These are phyloP conservation scores for Claviceps sp. DNA, from an alignment of 2,329 filamentous ascomycete genomes.

Conservation along the genomic window DNA sequence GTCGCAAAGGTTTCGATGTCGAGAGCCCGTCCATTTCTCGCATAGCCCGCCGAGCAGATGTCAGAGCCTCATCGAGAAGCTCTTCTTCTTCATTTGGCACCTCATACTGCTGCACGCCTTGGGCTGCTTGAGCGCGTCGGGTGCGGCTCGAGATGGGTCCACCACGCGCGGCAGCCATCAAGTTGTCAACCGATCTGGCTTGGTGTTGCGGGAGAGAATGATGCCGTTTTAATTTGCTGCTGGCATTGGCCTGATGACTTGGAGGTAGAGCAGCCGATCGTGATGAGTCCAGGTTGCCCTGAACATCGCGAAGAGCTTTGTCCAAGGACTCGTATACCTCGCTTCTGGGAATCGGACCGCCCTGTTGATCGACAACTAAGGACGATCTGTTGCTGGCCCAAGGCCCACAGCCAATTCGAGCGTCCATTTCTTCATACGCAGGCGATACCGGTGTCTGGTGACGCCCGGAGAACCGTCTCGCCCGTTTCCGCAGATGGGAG, in stretches of 20 bases:
- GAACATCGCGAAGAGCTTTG: constrained; percentile 41
- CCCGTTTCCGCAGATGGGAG: constrained; percentile 88
- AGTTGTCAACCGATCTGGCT: constrained; percentile 50
- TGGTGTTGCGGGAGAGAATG: constrained; percentile 51
- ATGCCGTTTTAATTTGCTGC: constrained; percentile 46
- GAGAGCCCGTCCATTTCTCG: constrained; percentile 48
- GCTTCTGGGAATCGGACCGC: constrained; percentile 35
- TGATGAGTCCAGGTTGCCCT: constrained; percentile 32
- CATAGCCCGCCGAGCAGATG: constrained; percentile 62
- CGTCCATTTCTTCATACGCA: constrained; percentile 73
- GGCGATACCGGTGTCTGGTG: constrained; percentile 73
- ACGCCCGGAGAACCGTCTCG: constrained; percentile 79
- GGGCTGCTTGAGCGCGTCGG: constrained; percentile 57
- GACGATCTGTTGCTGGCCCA: constrained; percentile 82
- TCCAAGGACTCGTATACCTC: constrained; percentile 48
- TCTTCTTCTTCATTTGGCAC: constrained; percentile 95
- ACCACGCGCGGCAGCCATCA: constrained; percentile 39
- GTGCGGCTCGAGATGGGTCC: constrained; percentile 67
- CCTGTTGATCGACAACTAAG: constrained; percentile 56
- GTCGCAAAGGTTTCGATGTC: constrained; percentile 32
- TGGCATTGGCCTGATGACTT: constrained; percentile 33
- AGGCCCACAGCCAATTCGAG: constrained; percentile 81
- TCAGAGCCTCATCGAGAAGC: constrained; percentile 76
- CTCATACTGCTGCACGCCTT: constrained; percentile 76
- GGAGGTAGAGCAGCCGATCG: constrained; percentile 35